Evolutionary conservation across 208 protist genomes (phyloP).

Genomic region (Vickermania ingenoplastis): DNA sequence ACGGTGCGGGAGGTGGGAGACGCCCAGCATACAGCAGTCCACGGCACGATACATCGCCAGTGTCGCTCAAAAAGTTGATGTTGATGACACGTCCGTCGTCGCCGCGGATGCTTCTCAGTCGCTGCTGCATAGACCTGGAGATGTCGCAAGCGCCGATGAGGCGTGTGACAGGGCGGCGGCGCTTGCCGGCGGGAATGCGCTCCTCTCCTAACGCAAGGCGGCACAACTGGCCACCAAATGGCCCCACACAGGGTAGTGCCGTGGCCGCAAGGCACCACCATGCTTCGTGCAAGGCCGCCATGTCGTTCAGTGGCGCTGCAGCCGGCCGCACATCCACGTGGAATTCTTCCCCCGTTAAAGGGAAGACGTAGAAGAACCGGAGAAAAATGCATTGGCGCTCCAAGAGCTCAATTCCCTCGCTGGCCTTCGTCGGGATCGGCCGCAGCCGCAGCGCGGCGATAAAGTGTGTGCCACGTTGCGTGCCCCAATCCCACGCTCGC

Average conservation of each 20-base stretch:
- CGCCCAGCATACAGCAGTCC: neutral
- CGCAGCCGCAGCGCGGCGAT: neutral
- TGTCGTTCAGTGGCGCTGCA: neutral
- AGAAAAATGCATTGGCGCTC: slow-evolving; percentile 5
- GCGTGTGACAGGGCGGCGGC: neutral
- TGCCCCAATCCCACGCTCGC: neutral
- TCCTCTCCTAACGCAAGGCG: slow-evolving; percentile 14
- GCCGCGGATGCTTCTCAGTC: neutral
- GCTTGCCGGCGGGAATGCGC: neutral
- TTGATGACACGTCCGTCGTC: neutral
- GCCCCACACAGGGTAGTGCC: slow-evolving; percentile 16
- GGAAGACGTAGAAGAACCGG: slow-evolving; percentile 5
- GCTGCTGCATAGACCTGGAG: neutral
- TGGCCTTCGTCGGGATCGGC: neutral
- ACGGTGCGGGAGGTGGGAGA: too few species aligned
- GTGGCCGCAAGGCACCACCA: slow-evolving; percentile 18
- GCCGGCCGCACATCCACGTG: slow-evolving; percentile 2
- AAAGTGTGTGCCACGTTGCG: neutral
- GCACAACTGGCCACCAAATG: slow-evolving; percentile 14
- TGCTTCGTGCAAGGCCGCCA: neutral
- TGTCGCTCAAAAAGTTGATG: too few species aligned
- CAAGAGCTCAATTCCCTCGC: neutral
- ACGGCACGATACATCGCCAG: neutral
- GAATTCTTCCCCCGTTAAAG: neutral
- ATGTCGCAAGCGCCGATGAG: neutral